These are phyloP conservation scores for Ceratocystis cubensis DNA, from an alignment of 2,329 filamentous ascomycete species.

Conservation along the genomic window DNA sequence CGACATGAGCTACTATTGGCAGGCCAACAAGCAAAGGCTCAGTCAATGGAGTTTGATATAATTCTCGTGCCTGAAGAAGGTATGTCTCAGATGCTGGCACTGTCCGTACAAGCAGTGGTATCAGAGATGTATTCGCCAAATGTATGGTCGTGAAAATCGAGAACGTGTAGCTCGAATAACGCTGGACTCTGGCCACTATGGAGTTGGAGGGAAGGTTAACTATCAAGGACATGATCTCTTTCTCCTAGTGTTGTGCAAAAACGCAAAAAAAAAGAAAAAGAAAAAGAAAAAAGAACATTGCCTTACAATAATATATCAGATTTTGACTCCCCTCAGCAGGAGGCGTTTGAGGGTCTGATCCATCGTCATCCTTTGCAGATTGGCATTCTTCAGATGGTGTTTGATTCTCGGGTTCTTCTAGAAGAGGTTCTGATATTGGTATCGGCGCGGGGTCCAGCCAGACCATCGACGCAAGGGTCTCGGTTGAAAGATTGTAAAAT, in stretches of 20 bases:
- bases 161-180: constrained; percentile 80
- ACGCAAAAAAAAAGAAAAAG: too few species aligned
- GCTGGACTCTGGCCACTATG: constrained; percentile 62
- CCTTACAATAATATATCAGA: constrained; percentile 57
- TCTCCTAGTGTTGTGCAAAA: not conserved
- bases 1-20: constrained; percentile 63
- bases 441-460: constrained; percentile 77
- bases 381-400: constrained; percentile 29
- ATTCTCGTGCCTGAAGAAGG: constrained; percentile 77
- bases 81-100: constrained; percentile 68
- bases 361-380: constrained; percentile 31
- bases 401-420: constrained; percentile 36
- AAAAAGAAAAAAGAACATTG: too few species aligned
- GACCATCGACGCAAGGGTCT: constrained; percentile 41
- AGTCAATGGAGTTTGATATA: constrained; percentile 73
- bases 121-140: constrained; percentile 66
- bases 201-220: not conserved
- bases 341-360: constrained; percentile 41
- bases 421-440: constrained; percentile 52
- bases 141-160: constrained; percentile 65
- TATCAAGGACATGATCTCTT: not conserved
- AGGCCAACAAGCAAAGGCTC: constrained; percentile 69
- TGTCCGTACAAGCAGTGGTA: constrained; percentile 62
- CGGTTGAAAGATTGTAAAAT: constrained; percentile 19
- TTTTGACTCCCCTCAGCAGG: constrained; percentile 26